These are phyloP conservation scores for Pouteria campechiana DNA, from an alignment of 179 eudicot species.

Conservation along the genomic window DNA sequence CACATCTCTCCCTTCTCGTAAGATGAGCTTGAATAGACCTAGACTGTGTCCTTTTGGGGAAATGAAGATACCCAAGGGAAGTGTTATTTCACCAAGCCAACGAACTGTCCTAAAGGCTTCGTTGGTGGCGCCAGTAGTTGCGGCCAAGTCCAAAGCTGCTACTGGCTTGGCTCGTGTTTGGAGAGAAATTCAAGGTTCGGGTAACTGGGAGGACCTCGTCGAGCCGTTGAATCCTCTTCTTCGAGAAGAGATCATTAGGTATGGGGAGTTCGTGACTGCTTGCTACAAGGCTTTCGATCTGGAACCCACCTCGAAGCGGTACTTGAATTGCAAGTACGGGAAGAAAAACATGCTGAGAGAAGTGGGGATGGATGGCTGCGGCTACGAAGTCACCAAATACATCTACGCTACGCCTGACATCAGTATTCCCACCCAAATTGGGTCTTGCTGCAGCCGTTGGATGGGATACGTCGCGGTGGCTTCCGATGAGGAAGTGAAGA, in stretches of 20 bases:
- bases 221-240: conserved; percentile 26
- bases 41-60: background rate
- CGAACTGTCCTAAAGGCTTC: no score
- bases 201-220: conserved; percentile 23
- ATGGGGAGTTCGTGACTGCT: conserved; percentile 21
- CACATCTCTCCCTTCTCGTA: background rate
- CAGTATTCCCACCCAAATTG: conserved; percentile 10
- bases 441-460: conserved; percentile 14
- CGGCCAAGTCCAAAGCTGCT: background rate
- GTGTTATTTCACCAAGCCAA: background rate
- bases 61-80: background rate
- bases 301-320: conserved; percentile 16
- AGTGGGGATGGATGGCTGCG: conserved; percentile 19
- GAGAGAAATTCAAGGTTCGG: conserved; percentile 20
- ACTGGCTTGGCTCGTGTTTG: conserved; percentile 7
- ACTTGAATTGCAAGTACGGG: conserved; percentile 32
- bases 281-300: conserved; percentile 33
- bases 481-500: conserved; percentile 6
- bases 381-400: conserved; percentile 26
- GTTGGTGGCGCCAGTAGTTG: background rate
- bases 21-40: background rate
- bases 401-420: conserved; percentile 26
- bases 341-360: conserved; percentile 13
- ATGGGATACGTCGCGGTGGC: conserved; percentile 23
- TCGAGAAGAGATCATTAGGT: conserved; percentile 22